Percentiles rank a stretch among this genome's conserved stretches.
phyloP scores from a whole-genome alignment of 805 yeast genomes.

The Yarrowia keelungensis region DNA sequence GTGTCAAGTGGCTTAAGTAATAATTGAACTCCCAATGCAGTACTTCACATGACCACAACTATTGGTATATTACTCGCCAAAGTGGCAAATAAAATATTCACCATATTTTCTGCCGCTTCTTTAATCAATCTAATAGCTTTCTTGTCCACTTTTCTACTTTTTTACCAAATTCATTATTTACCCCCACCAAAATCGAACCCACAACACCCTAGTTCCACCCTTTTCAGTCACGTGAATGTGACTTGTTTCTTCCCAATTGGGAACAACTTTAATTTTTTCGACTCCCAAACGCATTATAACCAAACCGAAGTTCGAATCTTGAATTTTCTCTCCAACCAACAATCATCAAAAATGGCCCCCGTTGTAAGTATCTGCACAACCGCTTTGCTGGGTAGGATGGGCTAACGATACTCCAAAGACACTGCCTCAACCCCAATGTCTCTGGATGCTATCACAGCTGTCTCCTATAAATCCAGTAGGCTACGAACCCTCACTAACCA shows the following conservation, averaged over 20 bases:
- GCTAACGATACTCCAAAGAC: slow-evolving; percentile 16
- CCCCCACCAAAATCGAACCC: background rate
- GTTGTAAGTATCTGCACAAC: slow-evolving; percentile 38
- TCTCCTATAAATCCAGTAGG: slow-evolving; percentile 40
- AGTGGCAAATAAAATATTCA: too few relatives aligned
- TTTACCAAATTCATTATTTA: too few relatives aligned
- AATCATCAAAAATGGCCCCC: slow-evolving; percentile 37
- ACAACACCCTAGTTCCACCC: background rate
- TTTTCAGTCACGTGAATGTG: slow-evolving; percentile 9
- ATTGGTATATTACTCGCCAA: too few relatives aligned
- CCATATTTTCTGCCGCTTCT: too few relatives aligned
- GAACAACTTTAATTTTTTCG: background rate
- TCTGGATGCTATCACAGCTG: background rate
- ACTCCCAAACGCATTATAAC: background rate
- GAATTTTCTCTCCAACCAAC: slow-evolving; percentile 16
- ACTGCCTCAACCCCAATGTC: background rate
- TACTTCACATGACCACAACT: too few relatives aligned
- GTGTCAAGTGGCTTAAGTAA: too few relatives aligned
- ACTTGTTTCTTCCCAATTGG: slow-evolving; percentile 9
- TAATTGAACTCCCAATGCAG: too few relatives aligned
- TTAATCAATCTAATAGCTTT: too few relatives aligned
- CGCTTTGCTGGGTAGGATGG: slow-evolving; percentile 39
- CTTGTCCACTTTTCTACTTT: too few relatives aligned
- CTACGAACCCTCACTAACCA: slow-evolving; percentile 34
- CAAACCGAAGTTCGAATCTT: background rate